Conservation (phyloP, 1,284 basidiomycete genomes). For the Sanghuangporus sanghuang region DNA sequence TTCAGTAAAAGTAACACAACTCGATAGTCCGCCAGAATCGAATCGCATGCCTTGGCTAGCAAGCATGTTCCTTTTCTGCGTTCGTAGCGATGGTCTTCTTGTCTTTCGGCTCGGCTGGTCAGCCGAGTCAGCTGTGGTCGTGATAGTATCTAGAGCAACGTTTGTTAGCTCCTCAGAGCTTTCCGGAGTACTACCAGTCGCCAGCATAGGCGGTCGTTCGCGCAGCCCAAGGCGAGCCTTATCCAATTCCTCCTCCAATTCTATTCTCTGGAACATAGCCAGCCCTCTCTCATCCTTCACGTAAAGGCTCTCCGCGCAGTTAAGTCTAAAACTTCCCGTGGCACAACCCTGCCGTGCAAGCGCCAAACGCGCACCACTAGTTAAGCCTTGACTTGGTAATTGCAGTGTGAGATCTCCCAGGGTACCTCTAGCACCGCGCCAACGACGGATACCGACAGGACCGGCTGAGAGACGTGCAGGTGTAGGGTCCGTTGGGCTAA, state of each 20-base stretch:
- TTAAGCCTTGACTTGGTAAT: constrained; percentile 11
- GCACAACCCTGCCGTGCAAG: constrained; percentile 16
- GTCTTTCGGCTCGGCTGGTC: background rate
- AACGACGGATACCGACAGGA: constrained; percentile 6
- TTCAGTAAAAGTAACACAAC: constrained; percentile 13
- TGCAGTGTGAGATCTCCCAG: constrained; percentile 11
- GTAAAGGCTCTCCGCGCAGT: constrained; percentile 14
- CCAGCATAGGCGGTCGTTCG: constrained; percentile 8
- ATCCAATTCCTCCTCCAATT: constrained; percentile 11
- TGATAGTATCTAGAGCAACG: background rate
- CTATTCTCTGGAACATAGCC: constrained; percentile 7
- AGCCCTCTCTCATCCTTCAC: constrained; percentile 2
- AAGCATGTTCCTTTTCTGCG: constrained; percentile 2
- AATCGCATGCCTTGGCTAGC: constrained; percentile 5
- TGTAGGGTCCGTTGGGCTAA: background rate
- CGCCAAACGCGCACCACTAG: constrained; percentile 13
- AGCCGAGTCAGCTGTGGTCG: background rate
- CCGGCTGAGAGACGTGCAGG: background rate
- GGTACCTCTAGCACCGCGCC: constrained; percentile 9
- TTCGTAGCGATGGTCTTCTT: constrained; percentile 2
- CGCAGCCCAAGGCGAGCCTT: constrained; percentile 1
- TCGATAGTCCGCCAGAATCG: constrained; percentile 9
- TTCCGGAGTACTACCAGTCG: background rate
- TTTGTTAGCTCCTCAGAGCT: background rate
- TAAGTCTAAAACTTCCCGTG: constrained; percentile 15